These are phyloP conservation scores for Bruguiera gymnorhiza DNA, from an alignment of 345 rosid species.

Conservation along the genomic window DNA sequence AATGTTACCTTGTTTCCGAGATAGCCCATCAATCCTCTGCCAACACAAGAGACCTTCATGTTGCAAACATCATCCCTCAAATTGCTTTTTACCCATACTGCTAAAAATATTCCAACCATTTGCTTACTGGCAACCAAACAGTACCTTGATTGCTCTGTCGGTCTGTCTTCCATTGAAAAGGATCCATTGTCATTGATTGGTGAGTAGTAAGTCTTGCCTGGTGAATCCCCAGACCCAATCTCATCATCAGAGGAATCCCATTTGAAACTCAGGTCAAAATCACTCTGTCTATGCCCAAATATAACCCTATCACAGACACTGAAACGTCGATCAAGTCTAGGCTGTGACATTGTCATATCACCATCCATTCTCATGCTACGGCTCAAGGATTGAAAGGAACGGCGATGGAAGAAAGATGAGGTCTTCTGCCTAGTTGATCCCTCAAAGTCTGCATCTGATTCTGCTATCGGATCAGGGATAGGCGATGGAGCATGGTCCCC, in stretches of 20 bases:
- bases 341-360: conserved; percentile 40
- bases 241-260: conserved; percentile 89
- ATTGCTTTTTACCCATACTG: conserved; percentile 88
- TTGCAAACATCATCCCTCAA: conserved; percentile 65
- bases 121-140: conserved; percentile 93
- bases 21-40: conserved; percentile 99
- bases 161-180: conserved; percentile 46
- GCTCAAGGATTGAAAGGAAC: conserved; percentile 71
- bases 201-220: conserved; percentile 37
- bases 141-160: conserved; percentile 53
- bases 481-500: conserved; percentile 75
- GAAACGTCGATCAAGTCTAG: conserved; percentile 60
- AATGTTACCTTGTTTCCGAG: conserved; percentile 88
- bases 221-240: conserved; percentile 59
- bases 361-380: conserved; percentile 67
- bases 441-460: conserved; percentile 83
- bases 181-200: conserved; percentile 49
- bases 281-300: conserved; percentile 53
- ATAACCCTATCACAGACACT: conserved; percentile 81
- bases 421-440: conserved; percentile 51
- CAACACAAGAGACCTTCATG: conserved; percentile 94
- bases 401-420: conserved; percentile 64
- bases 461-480: conserved; percentile 74
- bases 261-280: conserved; percentile 59
- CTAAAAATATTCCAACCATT: conserved; percentile 95